These are phyloP conservation scores for Fusarium phyllophilum DNA, from an alignment of 2,329 filamentous ascomycete genomes.

Conservation along the genomic window DNA sequence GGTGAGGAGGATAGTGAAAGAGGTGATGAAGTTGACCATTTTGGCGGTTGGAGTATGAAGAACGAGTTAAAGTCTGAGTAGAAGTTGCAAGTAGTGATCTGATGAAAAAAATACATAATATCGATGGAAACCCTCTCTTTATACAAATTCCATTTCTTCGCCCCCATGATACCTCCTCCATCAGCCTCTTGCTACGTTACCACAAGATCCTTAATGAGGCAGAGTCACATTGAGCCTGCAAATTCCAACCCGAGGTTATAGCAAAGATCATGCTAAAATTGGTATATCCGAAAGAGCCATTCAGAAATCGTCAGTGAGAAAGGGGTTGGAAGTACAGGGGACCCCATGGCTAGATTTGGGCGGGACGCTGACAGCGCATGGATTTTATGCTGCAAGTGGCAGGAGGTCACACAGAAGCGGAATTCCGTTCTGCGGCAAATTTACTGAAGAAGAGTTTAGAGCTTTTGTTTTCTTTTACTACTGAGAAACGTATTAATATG, in stretches of 20 bases:
- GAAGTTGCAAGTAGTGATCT: neutral
- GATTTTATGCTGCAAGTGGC: neutral
- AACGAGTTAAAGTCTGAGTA: neutral
- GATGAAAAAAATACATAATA: neutral
- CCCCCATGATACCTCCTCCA: too few relatives aligned
- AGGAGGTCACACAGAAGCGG: neutral
- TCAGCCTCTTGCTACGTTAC: neutral
- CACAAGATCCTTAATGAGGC: neutral
- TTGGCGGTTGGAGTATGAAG: neutral
- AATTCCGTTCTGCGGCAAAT: neutral
- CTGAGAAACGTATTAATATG: too few relatives aligned
- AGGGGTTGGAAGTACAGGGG: neutral
- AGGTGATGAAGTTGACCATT: slow-evolving; percentile 17
- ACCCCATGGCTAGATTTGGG: neutral
- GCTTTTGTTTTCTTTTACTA: accelerated
- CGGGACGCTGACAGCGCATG: neutral
- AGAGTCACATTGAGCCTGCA: neutral
- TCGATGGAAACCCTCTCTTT: neutral
- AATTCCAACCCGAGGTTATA: neutral
- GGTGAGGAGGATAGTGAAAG: neutral
- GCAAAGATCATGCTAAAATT: neutral
- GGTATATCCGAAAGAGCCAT: neutral
- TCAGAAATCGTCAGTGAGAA: neutral
- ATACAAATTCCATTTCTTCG: neutral
- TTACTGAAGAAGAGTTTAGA: too few relatives aligned